Base-by-base conservation (phyloP, 352 stramenopile genomes). In the Pythium oligandrum region DNA sequence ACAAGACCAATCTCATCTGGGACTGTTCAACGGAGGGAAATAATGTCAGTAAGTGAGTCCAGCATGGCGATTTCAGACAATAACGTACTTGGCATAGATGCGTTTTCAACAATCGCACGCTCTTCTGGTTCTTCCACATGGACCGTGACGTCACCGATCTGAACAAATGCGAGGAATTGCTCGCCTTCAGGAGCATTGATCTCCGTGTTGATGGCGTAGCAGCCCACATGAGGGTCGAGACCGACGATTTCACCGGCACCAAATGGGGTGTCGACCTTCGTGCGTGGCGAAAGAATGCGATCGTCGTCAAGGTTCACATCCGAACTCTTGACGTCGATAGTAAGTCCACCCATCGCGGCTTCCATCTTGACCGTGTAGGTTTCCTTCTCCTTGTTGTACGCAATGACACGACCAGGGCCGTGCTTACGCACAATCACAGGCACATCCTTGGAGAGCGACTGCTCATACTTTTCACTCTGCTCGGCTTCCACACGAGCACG, bases 121-220 rank as follows among this genome's bases (percentile, higher is more conserved):
- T 90, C 81, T 44, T 90, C 82, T 9, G 81, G 57, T 67, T 92
- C 84, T 54, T 88, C 80, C 17, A 71, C 61, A 63, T 91, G 71
- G 0, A 88, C 66, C 32, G 50, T 55, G 32, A 94, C 75, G 44
- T 92, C 81, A 4, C 62, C 70, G 61, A 94, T 93, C 68, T 94
- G 84, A 26, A 94, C 72, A 40, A 91, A 94, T 30, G 84, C 84
- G 47, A 93, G 57, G 61, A 89, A 87, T 59, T 90, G 77, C 59
- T 92, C 79, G 56, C 79, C 77, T 10, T 94, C 75, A 31, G 81
- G 63, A 0, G 76, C 79, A 46, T 81, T 77, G 44, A 94, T 59
- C 63, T 94, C 79, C 46, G 82, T 92, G 61, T 91, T 89, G 52
- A 94, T 81, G 26, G 84, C 84, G 70, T 94, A 94, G 69, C 84